A percentile compares a stretch with the other conserved stretches of the same genome.
These are phyloP conservation scores for Irpex rosettiformis DNA, from an alignment of 1,284 basidiomycete species.

Conservation along the genomic window DNA sequence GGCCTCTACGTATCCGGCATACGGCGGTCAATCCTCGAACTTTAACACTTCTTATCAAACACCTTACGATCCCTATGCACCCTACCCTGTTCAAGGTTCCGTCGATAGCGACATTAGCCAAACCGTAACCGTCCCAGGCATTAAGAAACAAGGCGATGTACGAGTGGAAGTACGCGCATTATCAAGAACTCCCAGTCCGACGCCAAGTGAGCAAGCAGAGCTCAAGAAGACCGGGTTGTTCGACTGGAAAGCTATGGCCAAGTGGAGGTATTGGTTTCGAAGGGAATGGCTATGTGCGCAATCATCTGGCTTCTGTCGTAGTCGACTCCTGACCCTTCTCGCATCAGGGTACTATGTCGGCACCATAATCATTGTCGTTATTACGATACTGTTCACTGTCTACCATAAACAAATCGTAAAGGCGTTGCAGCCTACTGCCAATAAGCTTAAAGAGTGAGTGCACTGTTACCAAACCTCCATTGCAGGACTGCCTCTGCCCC, in stretches of 20 bases:
- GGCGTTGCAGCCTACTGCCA: constrained; percentile 52
- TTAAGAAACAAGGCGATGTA: constrained; percentile 6
- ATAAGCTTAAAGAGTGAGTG: constrained; percentile 45
- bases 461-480: neutral
- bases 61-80: neutral
- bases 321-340: neutral
- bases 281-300: constrained; percentile 48
- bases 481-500: neutral
- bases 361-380: constrained; percentile 27
- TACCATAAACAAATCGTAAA: constrained; percentile 55
- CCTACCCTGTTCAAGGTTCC: neutral
- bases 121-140: neutral
- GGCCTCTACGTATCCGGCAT: neutral
- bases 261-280: constrained; percentile 47
- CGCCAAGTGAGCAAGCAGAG: constrained; percentile 35
- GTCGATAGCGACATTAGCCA: constrained; percentile 2
- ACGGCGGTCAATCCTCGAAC: neutral
- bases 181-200: constrained; percentile 39
- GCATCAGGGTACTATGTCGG: constrained; percentile 34
- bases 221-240: constrained; percentile 35
- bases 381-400: constrained; percentile 52
- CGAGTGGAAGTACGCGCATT: constrained; percentile 22
- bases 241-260: constrained; percentile 40
- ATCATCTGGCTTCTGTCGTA: neutral
- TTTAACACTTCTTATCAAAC: neutral